A percentile compares a stretch with the other conserved stretches of the same genome.
These are phyloP conservation scores for Malus orientalis DNA, from an alignment of 306 rosid genomes.

Conservation along the genomic window DNA sequence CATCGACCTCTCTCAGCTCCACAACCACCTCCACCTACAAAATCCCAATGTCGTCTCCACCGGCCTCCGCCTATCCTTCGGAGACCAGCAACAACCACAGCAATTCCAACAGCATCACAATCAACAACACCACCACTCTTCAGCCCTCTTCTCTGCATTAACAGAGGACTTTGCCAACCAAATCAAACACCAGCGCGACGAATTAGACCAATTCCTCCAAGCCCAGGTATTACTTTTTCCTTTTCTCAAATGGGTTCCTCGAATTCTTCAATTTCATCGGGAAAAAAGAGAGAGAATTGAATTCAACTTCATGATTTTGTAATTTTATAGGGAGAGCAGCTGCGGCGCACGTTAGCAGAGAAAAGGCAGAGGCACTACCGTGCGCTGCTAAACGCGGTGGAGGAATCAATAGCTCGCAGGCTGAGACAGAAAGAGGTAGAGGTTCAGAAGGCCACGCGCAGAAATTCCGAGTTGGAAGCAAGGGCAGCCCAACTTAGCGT, in stretches of 20 bases:
- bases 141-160: constrained; percentile 41
- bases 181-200: constrained; percentile 66
- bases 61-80: constrained; percentile 72
- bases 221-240: constrained; percentile 46
- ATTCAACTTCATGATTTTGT: not conserved
- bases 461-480: constrained; percentile 69
- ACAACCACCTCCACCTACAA: constrained; percentile 34
- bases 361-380: constrained; percentile 60
- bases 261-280: not conserved
- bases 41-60: constrained; percentile 77
- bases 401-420: constrained; percentile 46
- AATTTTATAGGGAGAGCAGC: constrained; percentile 53
- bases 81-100: constrained; percentile 42
- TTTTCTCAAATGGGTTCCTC: constrained; percentile 8
- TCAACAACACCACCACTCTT: constrained; percentile 33
- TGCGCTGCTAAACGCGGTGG: constrained; percentile 48
- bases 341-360: constrained; percentile 58
- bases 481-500: constrained; percentile 67
- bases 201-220: constrained; percentile 66
- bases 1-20: constrained; percentile 78
- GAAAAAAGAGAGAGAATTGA: not conserved
- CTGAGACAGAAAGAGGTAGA: constrained; percentile 64
- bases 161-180: constrained; percentile 51
- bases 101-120: constrained; percentile 13
- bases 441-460: constrained; percentile 57